Percentiles rank a stretch among this genome's conserved stretches.
Conservation (phyloP, 148 eudicot genomes). For the Oxyria digyna region DNA sequence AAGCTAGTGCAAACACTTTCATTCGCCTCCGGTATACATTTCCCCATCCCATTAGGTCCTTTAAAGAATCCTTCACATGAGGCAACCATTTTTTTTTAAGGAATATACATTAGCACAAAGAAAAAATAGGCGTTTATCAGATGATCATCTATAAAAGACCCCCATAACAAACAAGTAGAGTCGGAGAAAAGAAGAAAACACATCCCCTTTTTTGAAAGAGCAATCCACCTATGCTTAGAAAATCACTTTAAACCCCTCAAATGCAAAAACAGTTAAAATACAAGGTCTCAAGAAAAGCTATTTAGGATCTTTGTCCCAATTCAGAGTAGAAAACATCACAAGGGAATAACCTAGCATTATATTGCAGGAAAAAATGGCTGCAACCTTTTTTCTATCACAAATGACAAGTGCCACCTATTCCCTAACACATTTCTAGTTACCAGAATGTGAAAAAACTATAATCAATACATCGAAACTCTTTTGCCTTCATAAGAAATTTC, state of each 20-base stretch:
- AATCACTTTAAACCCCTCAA: neutral
- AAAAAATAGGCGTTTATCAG: neutral
- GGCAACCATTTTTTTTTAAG: neutral
- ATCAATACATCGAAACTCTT: no score
- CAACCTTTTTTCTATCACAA: neutral
- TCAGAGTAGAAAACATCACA: neutral
- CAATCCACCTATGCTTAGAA: neutral
- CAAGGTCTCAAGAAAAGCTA: neutral
- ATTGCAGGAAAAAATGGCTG: neutral
- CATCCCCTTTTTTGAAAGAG: neutral
- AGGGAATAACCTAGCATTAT: no score
- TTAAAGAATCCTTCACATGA: slow-evolving; percentile 8
- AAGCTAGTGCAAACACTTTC: slow-evolving; percentile 78
- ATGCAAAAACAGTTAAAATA: neutral
- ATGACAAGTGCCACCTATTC: neutral
- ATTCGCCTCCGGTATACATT: slow-evolving; percentile 64
- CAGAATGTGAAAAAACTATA: no score
- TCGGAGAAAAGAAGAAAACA: neutral
- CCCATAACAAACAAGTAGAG: neutral
- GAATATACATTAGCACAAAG: neutral
- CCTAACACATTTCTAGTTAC: neutral
- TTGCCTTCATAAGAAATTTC: no score
- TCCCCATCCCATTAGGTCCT: slow-evolving; percentile 64
- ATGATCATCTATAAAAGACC: neutral
- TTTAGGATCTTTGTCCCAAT: neutral